Evolutionary conservation across 164 flowering plant genomes (phyloP), one percentile per base, ranked within the genome.

Genomic region (Saururus chinensis): DNA sequence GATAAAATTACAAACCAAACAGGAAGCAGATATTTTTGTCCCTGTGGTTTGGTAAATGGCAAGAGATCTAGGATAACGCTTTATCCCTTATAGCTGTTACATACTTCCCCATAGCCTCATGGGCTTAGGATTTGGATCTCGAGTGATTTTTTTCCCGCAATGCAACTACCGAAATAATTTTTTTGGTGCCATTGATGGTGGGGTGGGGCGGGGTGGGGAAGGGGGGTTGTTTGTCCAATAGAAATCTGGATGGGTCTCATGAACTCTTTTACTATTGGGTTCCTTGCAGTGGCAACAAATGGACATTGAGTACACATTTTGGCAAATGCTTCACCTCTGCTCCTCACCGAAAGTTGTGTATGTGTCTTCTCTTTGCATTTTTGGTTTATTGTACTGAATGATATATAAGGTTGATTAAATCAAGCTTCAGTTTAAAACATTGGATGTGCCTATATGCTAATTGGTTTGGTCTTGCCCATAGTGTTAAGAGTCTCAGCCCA

Each of bases 301-400:
- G 99, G 99, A 95, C 64, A 74, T 95, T 74, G 99, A 95, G 72
- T 95, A 95, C 70, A 87, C 96, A 42, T 95, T 91, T 77, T 95
- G 99, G 99, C 99, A 95, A 82, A 95, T 95, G 99, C 82, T 95
- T 81, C 89, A 91, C 75, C 81, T 95, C 21, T 95, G 99, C 79
- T 84, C 95, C 60, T 85, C 97, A 49, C 99, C 99, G 7, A 95
- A 95, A 87, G 93, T 95, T 61, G 99, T 91, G 99, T 95, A 86
- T 66, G 97, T 76, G 57, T 72, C 71, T 57, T 4, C 21, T 30
- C 54, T 53, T 19, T 20, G 40, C 19, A 51, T 26, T 40, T 56
- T 51, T 40, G 16, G 23, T 40, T 59, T 17, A 21, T 9, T 56
- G 19, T 10, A 26, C 19, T 30, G 4, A 21, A 19, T 4, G 13